These are phyloP conservation scores for Aurinia saxatilis DNA, from an alignment of 345 rosid genomes.

Conservation along the genomic window DNA sequence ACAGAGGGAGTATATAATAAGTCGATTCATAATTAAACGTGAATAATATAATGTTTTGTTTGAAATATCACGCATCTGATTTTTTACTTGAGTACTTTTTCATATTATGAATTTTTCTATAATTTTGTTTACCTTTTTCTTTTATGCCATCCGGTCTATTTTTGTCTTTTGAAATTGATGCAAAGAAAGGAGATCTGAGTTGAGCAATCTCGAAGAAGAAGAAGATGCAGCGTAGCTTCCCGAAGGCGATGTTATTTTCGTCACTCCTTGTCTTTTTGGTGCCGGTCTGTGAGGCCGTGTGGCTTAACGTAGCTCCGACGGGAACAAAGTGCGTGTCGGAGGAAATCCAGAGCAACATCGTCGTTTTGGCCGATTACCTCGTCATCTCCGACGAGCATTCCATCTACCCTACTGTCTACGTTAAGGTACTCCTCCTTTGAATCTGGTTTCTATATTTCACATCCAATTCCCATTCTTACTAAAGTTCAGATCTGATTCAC, in stretches of 20 bases:
- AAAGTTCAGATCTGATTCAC: too few species aligned
- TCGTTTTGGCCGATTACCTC: constrained; percentile 75
- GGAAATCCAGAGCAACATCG: constrained; percentile 71
- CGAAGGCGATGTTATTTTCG: constrained; percentile 12
- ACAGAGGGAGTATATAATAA: too few species aligned
- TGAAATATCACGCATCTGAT: too few species aligned
- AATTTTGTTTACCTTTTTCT: too few species aligned
- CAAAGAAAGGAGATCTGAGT: constrained; percentile 15
- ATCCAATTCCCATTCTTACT: too few species aligned
- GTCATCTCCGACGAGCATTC: constrained; percentile 57
- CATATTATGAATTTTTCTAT: too few species aligned
- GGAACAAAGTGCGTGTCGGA: constrained; percentile 94
- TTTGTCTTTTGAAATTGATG: background rate
- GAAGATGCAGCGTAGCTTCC: background rate
- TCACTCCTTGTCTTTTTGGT: background rate
- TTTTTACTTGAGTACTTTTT: too few species aligned
- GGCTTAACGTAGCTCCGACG: constrained; percentile 59
- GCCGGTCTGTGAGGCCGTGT: constrained; percentile 41
- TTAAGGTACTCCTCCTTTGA: constrained; percentile 43
- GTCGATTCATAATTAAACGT: too few species aligned
- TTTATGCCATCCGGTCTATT: too few species aligned
- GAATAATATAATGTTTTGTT: too few species aligned
- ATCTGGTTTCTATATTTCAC: background rate
- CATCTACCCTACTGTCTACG: constrained; percentile 46
- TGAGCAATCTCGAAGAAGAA: constrained; percentile 2